Evolutionary conservation across 345 rosid genomes (phyloP), one percentile per base, ranked within the genome.

Genomic region (Cardiospermum halicacabum): DNA sequence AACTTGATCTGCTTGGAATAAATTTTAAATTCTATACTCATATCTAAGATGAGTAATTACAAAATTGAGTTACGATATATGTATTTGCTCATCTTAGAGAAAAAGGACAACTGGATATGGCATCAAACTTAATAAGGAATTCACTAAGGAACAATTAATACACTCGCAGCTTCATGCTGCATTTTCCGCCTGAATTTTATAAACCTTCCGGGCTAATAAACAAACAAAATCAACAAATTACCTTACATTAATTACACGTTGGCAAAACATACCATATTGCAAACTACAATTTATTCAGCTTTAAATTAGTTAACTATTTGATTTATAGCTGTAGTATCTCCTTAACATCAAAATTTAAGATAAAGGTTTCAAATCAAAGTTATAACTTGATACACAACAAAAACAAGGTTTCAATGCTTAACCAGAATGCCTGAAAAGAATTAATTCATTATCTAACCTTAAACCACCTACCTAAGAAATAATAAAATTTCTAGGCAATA

Each of bases 221-320:
- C 36, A 27, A 42, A 60, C 26, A 48, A 31, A 30, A 12, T 19
- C 39, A 37, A n/a, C 60, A 28, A 42, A 54, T 4, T 19, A 54
- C 18, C 28, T n/a, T 37, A 24, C 40, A 19, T 65, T 7, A 18
- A 42, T 18, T 12, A n/a, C 30, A n/a, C 30, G 11, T 53, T 1
- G n/a, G 34, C 49, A 22, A 31, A 56, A 26, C 25, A 42, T 16
- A 45, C 39, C 32, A 70, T 64, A 42, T 28, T 30, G 16, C 12
- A 28, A n/a, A 47, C 36, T 56, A 58, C 16, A 34, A 70, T 27
- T 58, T 63, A 21, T 22, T 26, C 37, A 36, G 24, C 47, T 56
- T 30, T 7, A 26, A 12, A 12, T 24, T 24, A 10, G 24, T 18
- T 42, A 24, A 25, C 32, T 53, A 60, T 50, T 36, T 40, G 25